Evolutionary conservation across 352 stramenopile species (phyloP).

Genomic region (Thraustochytrium striatum): DNA sequence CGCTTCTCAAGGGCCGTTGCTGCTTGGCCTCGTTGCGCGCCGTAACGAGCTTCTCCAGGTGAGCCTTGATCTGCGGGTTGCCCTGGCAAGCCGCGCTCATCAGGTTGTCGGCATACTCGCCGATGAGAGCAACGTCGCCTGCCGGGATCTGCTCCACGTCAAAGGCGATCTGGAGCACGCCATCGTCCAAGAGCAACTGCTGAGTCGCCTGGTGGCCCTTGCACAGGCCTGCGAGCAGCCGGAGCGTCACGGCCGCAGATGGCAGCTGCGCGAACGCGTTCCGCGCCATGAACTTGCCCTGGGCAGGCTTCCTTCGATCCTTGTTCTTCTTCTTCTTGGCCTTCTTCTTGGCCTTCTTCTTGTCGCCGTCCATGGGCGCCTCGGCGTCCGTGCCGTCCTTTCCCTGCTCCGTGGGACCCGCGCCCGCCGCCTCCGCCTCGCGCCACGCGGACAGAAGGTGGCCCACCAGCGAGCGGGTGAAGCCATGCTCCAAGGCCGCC

Average conservation of each 20-base stretch:
- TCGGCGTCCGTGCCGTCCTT: not conserved
- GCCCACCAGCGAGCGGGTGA: not conserved
- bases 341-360: not conserved
- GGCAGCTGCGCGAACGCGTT: not conserved
- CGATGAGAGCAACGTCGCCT: conserved; percentile 12
- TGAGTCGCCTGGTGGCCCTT: not conserved
- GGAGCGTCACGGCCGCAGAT: not conserved
- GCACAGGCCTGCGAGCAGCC: not conserved
- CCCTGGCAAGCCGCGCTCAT: not conserved
- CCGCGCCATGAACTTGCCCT: not conserved
- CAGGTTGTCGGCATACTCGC: conserved; percentile 37
- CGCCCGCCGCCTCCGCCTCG: not conserved
- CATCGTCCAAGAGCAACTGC: not conserved
- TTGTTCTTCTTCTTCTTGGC: not conserved
- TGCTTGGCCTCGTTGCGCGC: conserved; percentile 10
- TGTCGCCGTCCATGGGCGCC: not conserved
- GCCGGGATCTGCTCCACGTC: conserved; percentile 36
- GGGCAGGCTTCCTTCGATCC: not conserved
- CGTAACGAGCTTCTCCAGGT: not conserved
- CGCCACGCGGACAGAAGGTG: not conserved
- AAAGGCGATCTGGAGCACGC: conserved; percentile 21
- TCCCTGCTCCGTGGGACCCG: not conserved
- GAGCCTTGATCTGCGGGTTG: not conserved
- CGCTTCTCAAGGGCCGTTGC: not conserved
- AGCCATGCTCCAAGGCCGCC: conserved; percentile 1